A percentile compares a stretch with the other conserved stretches of the same genome.
Evolutionary conservation across 768 basidiomycete species (phyloP).

Genomic region (Mycena galericulata): DNA sequence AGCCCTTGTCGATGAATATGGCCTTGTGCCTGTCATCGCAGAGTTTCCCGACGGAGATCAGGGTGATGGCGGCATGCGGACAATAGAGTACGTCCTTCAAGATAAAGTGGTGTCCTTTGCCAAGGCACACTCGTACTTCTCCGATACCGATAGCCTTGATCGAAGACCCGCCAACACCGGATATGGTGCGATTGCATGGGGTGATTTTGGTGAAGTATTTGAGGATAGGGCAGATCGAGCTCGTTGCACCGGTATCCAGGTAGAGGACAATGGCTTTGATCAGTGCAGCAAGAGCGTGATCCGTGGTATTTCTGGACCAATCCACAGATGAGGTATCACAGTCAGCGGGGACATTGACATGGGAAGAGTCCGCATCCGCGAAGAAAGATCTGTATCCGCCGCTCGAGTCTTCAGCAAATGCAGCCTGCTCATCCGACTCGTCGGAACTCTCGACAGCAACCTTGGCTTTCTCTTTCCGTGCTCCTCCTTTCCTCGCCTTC

Average conservation of each 20-base stretch:
- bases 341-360: too few species aligned
- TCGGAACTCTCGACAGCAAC: background rate
- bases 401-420: background rate
- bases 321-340: background rate
- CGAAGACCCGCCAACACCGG: background rate
- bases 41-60: too few species aligned
- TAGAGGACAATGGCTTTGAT: background rate
- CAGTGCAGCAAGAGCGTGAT: background rate
- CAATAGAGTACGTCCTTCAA: too few species aligned
- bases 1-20: background rate
- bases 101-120: background rate
- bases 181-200: background rate
- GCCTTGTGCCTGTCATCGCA: constrained; percentile 6
- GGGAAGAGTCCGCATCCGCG: background rate
- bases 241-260: background rate
- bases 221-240: background rate
- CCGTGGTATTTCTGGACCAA: background rate
- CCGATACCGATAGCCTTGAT: constrained; percentile 1
- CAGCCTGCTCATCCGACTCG: background rate
- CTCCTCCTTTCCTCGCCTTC: background rate
- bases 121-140: background rate
- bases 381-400: background rate
- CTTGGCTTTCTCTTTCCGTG: background rate
- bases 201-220: background rate
- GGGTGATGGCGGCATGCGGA: too few species aligned